A percentile compares a stretch with the other conserved stretches of the same genome.
Conservation (phyloP, 495 filamentous ascomycete genomes). For the Zalerion maritima region DNA sequence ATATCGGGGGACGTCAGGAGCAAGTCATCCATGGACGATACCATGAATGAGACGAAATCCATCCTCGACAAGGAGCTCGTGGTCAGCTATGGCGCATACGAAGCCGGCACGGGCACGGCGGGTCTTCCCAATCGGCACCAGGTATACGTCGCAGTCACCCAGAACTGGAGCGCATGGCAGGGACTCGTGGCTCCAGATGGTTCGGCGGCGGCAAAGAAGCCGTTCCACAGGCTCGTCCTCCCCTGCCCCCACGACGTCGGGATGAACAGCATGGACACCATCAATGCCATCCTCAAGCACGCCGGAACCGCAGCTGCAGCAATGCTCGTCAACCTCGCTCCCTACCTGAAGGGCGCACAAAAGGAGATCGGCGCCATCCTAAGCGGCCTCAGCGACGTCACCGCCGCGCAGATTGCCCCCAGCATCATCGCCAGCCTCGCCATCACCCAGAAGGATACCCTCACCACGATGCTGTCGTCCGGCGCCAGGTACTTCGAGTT, state of each 20-base stretch:
- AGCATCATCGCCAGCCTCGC: slow-evolving; percentile 37
- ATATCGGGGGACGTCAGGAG: slow-evolving; percentile 30
- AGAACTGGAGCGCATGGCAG: slow-evolving; percentile 32
- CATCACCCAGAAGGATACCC: slow-evolving; percentile 38
- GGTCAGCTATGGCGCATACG: slow-evolving; percentile 36
- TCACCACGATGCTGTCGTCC: slow-evolving; percentile 29
- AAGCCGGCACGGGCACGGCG: slow-evolving; percentile 28
- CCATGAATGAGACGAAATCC: slow-evolving; percentile 27
- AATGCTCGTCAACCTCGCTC: too few species aligned
- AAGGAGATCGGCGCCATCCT: slow-evolving; percentile 15
- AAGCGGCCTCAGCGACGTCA: slow-evolving; percentile 17
- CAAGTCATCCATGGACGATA: slow-evolving; percentile 34
- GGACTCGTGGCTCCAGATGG: slow-evolving; percentile 24
- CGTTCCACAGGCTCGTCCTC: slow-evolving; percentile 32
- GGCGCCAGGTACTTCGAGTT: slow-evolving; percentile 43
- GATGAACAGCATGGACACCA: slow-evolving; percentile 39
- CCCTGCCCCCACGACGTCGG: slow-evolving; percentile 35
- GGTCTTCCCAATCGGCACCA: slow-evolving; percentile 34
- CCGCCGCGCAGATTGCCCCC: slow-evolving; percentile 27
- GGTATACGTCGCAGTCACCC: slow-evolving; percentile 35
- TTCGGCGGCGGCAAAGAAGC: slow-evolving; percentile 24
- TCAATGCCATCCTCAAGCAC: slow-evolving; percentile 21
- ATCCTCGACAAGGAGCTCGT: slow-evolving; percentile 26
- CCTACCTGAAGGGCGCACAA: too few species aligned
- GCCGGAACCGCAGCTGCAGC: slow-evolving; percentile 23